Conservation (phyloP, 371 early-diverging fungal genomes). For the Mortierella sp. region DNA sequence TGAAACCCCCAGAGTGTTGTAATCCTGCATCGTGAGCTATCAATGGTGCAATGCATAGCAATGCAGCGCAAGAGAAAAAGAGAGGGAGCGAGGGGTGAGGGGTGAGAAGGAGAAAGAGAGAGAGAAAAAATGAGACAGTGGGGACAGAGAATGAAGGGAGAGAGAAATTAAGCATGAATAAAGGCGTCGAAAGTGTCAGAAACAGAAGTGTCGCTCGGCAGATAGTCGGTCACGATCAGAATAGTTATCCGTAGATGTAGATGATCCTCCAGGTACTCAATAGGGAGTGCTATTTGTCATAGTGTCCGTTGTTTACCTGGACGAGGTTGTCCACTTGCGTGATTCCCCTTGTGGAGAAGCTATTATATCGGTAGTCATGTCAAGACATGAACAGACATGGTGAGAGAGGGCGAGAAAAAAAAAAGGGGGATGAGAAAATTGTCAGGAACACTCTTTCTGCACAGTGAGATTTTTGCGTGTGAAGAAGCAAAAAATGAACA, state of each 20-base stretch:
- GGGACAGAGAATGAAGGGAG: neutral
- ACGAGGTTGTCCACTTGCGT: conserved; percentile 68
- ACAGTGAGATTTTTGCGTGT: neutral
- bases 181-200: neutral
- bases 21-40: conserved; percentile 87
- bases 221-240: neutral
- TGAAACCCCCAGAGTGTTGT: conserved; percentile 79
- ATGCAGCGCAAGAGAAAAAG: conserved; percentile 4
- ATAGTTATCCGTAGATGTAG: neutral
- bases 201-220: no score
- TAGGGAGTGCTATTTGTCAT: no score
- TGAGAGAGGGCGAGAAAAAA: neutral
- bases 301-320: conserved; percentile 55
- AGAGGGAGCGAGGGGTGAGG: conserved; percentile 2
- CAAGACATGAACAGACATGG: neutral
- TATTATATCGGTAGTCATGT: conserved; percentile 19
- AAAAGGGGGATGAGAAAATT: neutral
- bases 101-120: neutral
- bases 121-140: neutral
- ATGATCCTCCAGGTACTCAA: no score
- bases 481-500: neutral
- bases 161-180: neutral
- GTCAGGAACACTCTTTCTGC: neutral
- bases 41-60: neutral
- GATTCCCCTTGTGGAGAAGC: conserved; percentile 70